Base-by-base conservation (phyloP, 805 yeast genomes). In the Lipomyces lipofer region DNA sequence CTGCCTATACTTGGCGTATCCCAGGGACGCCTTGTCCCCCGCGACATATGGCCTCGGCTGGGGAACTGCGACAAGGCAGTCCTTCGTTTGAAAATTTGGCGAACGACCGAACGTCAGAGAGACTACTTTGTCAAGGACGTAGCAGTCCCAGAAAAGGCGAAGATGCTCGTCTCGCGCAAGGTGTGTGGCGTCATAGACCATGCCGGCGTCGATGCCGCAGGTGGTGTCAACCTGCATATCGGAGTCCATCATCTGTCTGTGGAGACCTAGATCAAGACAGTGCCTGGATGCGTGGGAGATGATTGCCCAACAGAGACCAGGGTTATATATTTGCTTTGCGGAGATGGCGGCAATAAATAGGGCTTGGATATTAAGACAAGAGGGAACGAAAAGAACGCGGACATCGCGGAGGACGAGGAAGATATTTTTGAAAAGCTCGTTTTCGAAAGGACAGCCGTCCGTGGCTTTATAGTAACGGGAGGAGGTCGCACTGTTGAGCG, bases 261-360 rank as follows among this genome's bases (percentile, higher is more conserved):
- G 46, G 3, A 56, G 51, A 10, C 51, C 47, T n/a, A 56, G 48
- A 33, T 51, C 59, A 4, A 56, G 48, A 32, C 59, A 56, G 30
- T 56, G 59, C 21, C 59, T 43, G 3, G 51, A 47, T 4, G 57
- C 59, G 39, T 54, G 57, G 10, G 59, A 51, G 4, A 52, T 48
- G 29, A 56, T 52, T 5, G 57, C 46, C 59, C 59, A 56, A 29
- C 59, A 56, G 21, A 56, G 21, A 9, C 59, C 59, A 17, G 59
- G 59, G 38, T 56, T 56, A 36, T 43, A 52, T 8, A 56, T 48
- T 24, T 52, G 59, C 47, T 56, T 47, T 4, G 58, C 58, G 4
- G 58, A 35, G 13, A 56, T 36, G 9, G 59, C 57, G 4, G 59
- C 59, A 19, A 44, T 29, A 30, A 44, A 56, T 3, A 56, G 39